Conservation (phyloP, 768 basidiomycete genomes). For the Cystofilobasidium bisporidii region DNA sequence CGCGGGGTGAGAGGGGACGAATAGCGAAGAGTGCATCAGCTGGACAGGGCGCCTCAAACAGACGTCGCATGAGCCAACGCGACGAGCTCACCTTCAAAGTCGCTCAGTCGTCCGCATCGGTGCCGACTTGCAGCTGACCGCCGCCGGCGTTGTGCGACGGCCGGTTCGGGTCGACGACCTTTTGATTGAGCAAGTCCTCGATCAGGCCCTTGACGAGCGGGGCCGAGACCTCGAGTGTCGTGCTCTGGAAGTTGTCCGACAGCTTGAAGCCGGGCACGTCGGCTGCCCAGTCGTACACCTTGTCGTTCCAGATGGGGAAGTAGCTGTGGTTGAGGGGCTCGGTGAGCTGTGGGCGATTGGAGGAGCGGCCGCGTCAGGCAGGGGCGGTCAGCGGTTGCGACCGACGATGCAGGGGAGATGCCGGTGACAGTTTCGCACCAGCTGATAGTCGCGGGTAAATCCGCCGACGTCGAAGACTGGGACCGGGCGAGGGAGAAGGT, state of each 20-base stretch:
- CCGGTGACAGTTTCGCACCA: conserved; percentile 6
- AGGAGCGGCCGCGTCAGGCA: not conserved
- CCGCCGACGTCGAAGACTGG: conserved; percentile 28
- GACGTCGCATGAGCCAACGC: too few species aligned
- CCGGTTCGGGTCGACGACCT: not conserved
- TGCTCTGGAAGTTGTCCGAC: conserved; percentile 27
- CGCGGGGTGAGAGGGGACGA: too few species aligned
- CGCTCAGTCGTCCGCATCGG: too few species aligned
- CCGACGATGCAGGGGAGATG: not conserved
- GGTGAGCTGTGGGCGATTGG: not conserved
- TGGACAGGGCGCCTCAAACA: too few species aligned
- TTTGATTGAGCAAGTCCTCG: not conserved
- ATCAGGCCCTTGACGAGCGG: conserved; percentile 17
- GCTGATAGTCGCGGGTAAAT: conserved; percentile 25
- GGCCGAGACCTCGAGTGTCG: conserved; percentile 6
- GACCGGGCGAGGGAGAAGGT: not conserved
- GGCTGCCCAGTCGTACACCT: conserved; percentile 26
- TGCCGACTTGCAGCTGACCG: too few species aligned
- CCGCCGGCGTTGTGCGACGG: not conserved
- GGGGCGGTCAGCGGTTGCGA: not conserved
- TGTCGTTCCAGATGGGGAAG: conserved; percentile 28
- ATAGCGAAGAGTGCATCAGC: too few species aligned
- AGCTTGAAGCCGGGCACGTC: conserved; percentile 28
- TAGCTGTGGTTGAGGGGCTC: conserved; percentile 25
- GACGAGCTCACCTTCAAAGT: too few species aligned